Percentiles rank a stretch among this genome's conserved stretches.
Evolutionary conservation across 2,329 filamentous ascomycete genomes (phyloP).

Genomic region (Lasiodiplodia sp.): DNA sequence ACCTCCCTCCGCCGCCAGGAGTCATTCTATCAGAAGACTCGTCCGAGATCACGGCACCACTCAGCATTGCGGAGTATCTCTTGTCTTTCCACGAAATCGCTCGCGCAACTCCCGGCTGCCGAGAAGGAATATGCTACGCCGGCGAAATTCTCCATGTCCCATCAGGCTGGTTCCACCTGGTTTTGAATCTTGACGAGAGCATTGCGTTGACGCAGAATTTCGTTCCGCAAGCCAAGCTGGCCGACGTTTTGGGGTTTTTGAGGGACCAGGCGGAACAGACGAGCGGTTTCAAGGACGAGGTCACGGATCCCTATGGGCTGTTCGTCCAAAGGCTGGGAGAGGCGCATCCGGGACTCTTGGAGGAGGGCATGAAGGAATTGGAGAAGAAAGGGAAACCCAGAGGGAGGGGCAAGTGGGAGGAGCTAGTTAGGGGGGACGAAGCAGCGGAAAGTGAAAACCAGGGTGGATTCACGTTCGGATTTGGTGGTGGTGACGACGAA

Average conservation of each 20-base stretch:
- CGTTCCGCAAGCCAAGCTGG: conserved; percentile 77
- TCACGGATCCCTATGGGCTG: conserved; percentile 74
- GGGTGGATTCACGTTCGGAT: conserved; percentile 67
- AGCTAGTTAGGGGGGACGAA: conserved; percentile 67
- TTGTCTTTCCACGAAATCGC: conserved; percentile 88
- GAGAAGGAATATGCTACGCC: conserved; percentile 82
- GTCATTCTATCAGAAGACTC: conserved; percentile 90
- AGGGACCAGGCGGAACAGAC: conserved; percentile 84
- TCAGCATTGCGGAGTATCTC: conserved; percentile 97
- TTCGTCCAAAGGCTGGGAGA: conserved; percentile 74
- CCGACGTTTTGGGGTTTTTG: conserved; percentile 80
- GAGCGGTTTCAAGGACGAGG: conserved; percentile 78
- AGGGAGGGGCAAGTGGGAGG: conserved; percentile 77
- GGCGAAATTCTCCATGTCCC: conserved; percentile 94
- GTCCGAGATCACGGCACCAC: conserved; percentile 89
- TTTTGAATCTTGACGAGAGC: conserved; percentile 84
- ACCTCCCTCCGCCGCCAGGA: conserved; percentile 75
- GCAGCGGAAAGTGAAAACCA: conserved; percentile 52
- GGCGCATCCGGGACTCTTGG: conserved; percentile 68
- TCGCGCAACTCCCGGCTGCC: conserved; percentile 74
- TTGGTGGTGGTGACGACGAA: conserved; percentile 63
- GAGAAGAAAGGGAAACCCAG: conserved; percentile 68
- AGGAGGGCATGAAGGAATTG: conserved; percentile 69
- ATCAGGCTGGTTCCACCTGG: conserved; percentile 95
- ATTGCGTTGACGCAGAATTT: conserved; percentile 97